These are phyloP conservation scores for Amylocystis lapponica DNA, from an alignment of 768 basidiomycete genomes.

Conservation along the genomic window DNA sequence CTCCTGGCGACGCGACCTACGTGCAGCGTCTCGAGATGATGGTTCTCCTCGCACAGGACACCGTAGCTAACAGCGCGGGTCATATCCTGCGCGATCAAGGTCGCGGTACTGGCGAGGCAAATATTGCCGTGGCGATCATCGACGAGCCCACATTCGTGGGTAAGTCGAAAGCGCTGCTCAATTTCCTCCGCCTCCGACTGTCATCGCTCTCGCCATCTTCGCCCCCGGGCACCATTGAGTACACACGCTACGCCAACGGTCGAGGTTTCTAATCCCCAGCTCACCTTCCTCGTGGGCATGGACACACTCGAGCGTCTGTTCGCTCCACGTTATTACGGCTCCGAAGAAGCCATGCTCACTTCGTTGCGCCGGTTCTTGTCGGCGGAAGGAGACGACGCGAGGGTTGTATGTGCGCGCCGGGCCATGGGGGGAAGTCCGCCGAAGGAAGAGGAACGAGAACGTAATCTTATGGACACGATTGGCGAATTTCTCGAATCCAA, in stretches of 20 bases:
- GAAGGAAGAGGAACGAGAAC: conserved; percentile 23
- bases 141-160: conserved; percentile 87
- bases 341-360: conserved; percentile 44
- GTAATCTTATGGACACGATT: conserved; percentile 28
- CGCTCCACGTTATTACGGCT: conserved; percentile 65
- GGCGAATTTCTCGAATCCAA: conserved; percentile 45
- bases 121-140: conserved; percentile 75
- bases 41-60: conserved; percentile 51
- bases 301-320: conserved; percentile 85
- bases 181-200: conserved; percentile 40
- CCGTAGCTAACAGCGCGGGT: conserved; percentile 15
- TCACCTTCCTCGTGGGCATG: conserved; percentile 73
- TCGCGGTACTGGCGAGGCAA: conserved; percentile 18
- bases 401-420: conserved; percentile 66
- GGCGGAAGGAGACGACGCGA: conserved; percentile 46
- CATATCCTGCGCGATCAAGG: not conserved
- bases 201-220: conserved; percentile 1
- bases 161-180: conserved; percentile 59
- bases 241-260: conserved; percentile 2
- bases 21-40: conserved; percentile 88
- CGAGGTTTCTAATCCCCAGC: conserved; percentile 23
- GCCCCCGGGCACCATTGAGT: not conserved
- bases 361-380: conserved; percentile 58
- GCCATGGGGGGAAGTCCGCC: conserved; percentile 14
- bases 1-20: conserved; percentile 65